Conservation (phyloP, 2,329 filamentous ascomycete species). For the Neofusicoccum kwambonambiense region DNA sequence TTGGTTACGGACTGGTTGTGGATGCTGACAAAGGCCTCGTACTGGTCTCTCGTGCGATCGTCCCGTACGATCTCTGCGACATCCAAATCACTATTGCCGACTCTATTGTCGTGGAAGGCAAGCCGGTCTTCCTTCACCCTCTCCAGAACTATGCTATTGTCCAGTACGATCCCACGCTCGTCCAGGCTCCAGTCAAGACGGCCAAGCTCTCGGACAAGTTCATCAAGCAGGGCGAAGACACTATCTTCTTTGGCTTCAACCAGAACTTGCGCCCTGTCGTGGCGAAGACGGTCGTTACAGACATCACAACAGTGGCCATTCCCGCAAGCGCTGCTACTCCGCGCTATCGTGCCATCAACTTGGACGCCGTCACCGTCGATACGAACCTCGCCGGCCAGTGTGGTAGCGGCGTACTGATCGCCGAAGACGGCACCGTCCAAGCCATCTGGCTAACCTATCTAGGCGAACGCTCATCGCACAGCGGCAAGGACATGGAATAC, state of each 20-base stretch:
- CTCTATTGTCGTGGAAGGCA: conserved; percentile 89
- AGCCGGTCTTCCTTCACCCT: conserved; percentile 93
- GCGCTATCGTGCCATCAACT: conserved; percentile 86
- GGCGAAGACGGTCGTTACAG: conserved; percentile 89
- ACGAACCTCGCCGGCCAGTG: conserved; percentile 83
- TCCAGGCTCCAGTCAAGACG: conserved; percentile 90
- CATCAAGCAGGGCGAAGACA: conserved; percentile 90
- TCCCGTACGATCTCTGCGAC: conserved; percentile 95
- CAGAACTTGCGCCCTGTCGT: conserved; percentile 92
- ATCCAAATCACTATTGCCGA: conserved; percentile 96
- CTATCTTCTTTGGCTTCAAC: conserved; percentile 98
- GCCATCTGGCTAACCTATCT: conserved; percentile 97
- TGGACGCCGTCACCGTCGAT: conserved; percentile 91
- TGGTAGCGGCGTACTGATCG: conserved; percentile 87
- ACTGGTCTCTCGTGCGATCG: conserved; percentile 87
- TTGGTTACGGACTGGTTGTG: conserved; percentile 94
- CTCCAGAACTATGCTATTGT: conserved; percentile 96
- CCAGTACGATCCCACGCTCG: conserved; percentile 88
- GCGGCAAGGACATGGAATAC: conserved; percentile 90
- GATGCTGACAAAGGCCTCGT: conserved; percentile 95
- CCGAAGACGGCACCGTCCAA: conserved; percentile 87
- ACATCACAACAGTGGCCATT: conserved; percentile 95
- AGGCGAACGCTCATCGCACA: conserved; percentile 77
- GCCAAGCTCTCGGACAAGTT: conserved; percentile 77
- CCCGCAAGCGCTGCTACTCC: conserved; percentile 90